These are phyloP conservation scores for Talaromyces rugulosus DNA, from an alignment of 2,329 filamentous ascomycete species.

Conservation along the genomic window DNA sequence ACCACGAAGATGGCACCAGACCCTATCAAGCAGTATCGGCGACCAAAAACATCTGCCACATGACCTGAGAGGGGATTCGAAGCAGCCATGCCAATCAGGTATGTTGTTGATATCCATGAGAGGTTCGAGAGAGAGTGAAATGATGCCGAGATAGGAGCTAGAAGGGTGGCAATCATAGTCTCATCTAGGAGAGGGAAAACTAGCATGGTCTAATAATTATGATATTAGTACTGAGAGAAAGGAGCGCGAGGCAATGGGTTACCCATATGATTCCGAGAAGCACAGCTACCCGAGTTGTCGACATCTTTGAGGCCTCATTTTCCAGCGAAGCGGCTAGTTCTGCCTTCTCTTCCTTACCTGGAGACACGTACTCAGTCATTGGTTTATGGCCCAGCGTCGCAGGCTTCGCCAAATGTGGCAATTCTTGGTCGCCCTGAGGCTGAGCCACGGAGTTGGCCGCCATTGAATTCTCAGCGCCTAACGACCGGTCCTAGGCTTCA, in stretches of 20 bases:
- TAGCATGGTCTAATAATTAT: neutral
- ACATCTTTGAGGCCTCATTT: neutral
- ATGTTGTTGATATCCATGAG: slow-evolving; percentile 71
- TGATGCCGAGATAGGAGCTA: slow-evolving; percentile 74
- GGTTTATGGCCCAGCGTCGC: neutral
- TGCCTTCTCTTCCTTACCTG: neutral
- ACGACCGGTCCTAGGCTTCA: neutral
- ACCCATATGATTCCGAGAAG: slow-evolving; percentile 1
- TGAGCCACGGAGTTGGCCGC: neutral
- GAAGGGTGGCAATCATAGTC: slow-evolving; percentile 73
- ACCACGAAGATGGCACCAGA: neutral
- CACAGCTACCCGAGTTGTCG: neutral
- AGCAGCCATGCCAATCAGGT: slow-evolving; percentile 68
- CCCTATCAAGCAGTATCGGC: neutral
- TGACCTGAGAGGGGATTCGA: slow-evolving; percentile 70
- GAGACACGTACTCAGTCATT: neutral
- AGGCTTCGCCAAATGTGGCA: too few relatives aligned
- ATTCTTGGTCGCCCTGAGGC: neutral
- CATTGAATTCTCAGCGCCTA: neutral
- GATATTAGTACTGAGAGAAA: neutral
- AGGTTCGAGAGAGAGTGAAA: slow-evolving; percentile 77
- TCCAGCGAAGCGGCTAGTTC: neutral
- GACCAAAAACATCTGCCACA: slow-evolving; percentile 23
- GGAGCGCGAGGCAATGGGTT: neutral
- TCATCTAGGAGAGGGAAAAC: slow-evolving; percentile 49